Base-by-base conservation (phyloP, 192 early-diverging fungal genomes). In the Linnemannia schmuckeri region DNA sequence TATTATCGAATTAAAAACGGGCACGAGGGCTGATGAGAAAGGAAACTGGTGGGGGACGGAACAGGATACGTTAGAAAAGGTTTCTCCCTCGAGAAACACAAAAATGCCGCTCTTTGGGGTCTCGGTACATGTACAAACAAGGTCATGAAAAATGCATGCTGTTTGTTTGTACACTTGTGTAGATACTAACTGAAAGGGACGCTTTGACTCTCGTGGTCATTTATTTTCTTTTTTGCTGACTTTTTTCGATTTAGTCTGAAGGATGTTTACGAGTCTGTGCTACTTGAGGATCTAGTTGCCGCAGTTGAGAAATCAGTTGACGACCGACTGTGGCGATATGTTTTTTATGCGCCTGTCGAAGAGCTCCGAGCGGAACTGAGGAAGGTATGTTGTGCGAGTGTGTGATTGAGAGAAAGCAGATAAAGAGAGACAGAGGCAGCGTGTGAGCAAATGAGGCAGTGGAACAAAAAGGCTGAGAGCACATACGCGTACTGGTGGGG, bases 251-350 rank as follows among this genome's bases (percentile, higher is more conserved):
- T 61, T 87, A 93, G 92, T 68, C 79, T 93, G 18, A 90, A 91
- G 70, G 81, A 87, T 40, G 70, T 91, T 15, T 93, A 92, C 70
- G 88, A 89, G 55, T 77, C 82, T 15, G 79, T 91, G 46, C 52
- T 93, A 30, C 73, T 90, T 15, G 85, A 69, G 24, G 91, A 93
- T 78, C 71, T 92, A 13, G 70, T 85, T 57, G 84, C 89, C 71
- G 91, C 92, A 63, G 88, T 83, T 52, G 82, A 90, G 52, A 83
- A 91, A 63, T 88, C 84, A 27, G 89, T 91, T 57, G 91, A 93
- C 75, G 92, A 93, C 68, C 90, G 89, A 74, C 87, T 93, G 38
- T 93, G 92, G 92, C 69, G 92, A 71, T 87, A 91, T 52, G 88
- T 92, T 22, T 89, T 93, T 83, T 92, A 93, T 88, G 83, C 89